These are phyloP conservation scores for Myriosclerotinia curreyana DNA, from an alignment of 2,329 filamentous ascomycete genomes.

Conservation along the genomic window DNA sequence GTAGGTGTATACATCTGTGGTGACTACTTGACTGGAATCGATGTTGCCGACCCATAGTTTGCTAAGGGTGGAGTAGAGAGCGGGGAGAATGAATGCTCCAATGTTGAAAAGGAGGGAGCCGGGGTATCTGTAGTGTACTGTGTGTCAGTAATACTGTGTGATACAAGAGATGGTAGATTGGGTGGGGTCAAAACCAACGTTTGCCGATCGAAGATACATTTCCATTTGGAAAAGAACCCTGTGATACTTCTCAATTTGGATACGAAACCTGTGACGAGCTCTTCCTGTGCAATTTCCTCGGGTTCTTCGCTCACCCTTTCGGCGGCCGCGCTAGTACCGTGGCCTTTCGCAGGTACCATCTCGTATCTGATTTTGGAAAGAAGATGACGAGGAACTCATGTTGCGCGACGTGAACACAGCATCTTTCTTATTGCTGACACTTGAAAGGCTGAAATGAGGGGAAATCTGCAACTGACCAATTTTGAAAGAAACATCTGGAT, in stretches of 20 bases:
- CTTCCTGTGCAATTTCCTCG: not conserved
- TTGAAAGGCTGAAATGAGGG: not conserved
- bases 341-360: conserved; percentile 9
- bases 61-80: conserved; percentile 63
- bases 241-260: not conserved
- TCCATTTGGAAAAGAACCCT: not conserved
- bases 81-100: conserved; percentile 60
- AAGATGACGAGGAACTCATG: not conserved
- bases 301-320: not conserved
- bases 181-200: not conserved
- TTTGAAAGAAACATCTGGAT: not conserved
- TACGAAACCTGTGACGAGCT: not conserved
- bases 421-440: not conserved
- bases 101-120: conserved; percentile 63
- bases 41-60: conserved; percentile 72
- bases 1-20: conserved; percentile 66
- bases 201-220: not conserved
- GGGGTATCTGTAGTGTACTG: conserved; percentile 47
- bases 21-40: conserved; percentile 59
- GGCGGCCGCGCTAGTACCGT: not conserved
- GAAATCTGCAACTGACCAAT: not conserved
- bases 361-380: not conserved
- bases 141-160: not conserved
- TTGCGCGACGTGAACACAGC: not conserved
- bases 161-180: not conserved